Evolutionary conservation across 495 filamentous ascomycete genomes (phyloP), one percentile per base, ranked within the genome.

Genomic region (Oleoguttula mirabilis): DNA sequence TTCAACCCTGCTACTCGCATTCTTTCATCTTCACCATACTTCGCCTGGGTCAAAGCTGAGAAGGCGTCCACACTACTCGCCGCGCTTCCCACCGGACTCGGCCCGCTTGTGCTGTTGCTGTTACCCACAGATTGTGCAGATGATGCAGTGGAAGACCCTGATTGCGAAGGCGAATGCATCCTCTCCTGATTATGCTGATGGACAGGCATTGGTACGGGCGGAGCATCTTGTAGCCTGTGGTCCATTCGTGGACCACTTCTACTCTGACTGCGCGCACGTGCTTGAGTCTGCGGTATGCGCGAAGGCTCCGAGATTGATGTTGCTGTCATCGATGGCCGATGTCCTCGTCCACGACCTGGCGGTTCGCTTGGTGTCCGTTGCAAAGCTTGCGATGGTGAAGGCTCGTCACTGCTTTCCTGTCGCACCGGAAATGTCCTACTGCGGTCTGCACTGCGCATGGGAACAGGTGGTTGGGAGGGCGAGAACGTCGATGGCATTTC

Each of bases 361-460:
- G 56, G 32, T 30, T 50, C 41, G 12, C 50, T 51, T 10, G 51
- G 41, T 43, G 39, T 43, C 30, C 34, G 45, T 19, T 42, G 31
- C 22, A 45, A 30, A 3, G 43, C 36, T 12, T 39, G 20, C n/a
- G 45, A 27, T 20, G 36, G 39, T 23, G 23, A 39, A 1, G 16
- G 2, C 21, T 28, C 41, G 15, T 54, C 55, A 14, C 32, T 32
- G 40, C 51, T 55, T 17, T 56, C 55, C 36, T 55, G 43, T 4
- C 49, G 43, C 21, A 55, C 24, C 6, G 56, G 59, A 45, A 54
- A 52, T 4, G 55, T 58, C 17, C 38, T 43, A 2, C 48, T 54
- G 11, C 59, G 46, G 7, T 56, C 55, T 25, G 21, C 45, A 21
- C 38, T 48, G 2, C 43, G 35, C 11, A 40, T 20, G 12, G 43